Conservation (phyloP, 2,329 filamentous ascomycete genomes). For the Aspergillus sp. region DNA sequence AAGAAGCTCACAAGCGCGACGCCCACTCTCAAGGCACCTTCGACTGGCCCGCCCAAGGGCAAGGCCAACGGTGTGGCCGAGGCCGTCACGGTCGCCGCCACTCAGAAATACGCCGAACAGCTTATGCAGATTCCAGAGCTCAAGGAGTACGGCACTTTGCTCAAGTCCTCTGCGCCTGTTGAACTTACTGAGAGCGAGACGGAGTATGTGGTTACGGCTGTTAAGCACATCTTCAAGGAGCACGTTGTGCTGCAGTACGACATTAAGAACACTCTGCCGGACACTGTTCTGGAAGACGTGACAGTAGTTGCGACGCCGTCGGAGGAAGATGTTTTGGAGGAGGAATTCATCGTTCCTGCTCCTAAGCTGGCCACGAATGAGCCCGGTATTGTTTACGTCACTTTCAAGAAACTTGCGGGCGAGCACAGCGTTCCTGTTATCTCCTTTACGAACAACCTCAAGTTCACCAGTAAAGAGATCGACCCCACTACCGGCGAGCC, state of each 20-base stretch:
- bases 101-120: constrained; percentile 86
- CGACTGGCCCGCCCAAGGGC: constrained; percentile 73
- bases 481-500: constrained; percentile 91
- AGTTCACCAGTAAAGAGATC: constrained; percentile 97
- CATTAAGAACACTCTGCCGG: constrained; percentile 93
- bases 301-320: constrained; percentile 77
- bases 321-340: constrained; percentile 72
- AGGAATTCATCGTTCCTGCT: constrained; percentile 91
- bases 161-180: constrained; percentile 84
- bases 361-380: constrained; percentile 80
- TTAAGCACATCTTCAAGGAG: constrained; percentile 98
- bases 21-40: constrained; percentile 90
- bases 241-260: constrained; percentile 95
- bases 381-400: constrained; percentile 91
- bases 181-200: constrained; percentile 97
- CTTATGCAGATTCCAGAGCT: constrained; percentile 88
- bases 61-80: constrained; percentile 69
- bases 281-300: constrained; percentile 87
- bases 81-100: constrained; percentile 74
- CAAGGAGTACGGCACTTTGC: constrained; percentile 81
- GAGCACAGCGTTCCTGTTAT: constrained; percentile 75
- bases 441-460: constrained; percentile 87
- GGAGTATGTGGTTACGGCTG: constrained; percentile 88
- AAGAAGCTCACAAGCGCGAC: constrained; percentile 95
- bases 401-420: constrained; percentile 80